Conservation (phyloP, 75 land plant species). For the Ceratopteris richardii region DNA sequence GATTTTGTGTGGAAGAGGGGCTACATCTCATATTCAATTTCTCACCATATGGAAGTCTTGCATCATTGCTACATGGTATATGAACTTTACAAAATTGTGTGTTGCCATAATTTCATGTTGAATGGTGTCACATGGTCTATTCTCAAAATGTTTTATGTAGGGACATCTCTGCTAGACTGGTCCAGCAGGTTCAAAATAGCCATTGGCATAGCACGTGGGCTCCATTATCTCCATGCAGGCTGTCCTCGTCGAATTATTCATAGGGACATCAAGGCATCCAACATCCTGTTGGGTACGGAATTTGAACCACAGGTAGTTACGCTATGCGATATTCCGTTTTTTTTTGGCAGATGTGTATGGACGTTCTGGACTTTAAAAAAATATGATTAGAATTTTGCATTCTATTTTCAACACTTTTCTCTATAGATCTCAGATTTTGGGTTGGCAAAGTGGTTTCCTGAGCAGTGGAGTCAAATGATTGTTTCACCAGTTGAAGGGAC, state of each 20-base stretch:
- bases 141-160: constrained; percentile 4
- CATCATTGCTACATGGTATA: constrained; percentile 33
- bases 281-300: constrained; percentile 62
- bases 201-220: constrained; percentile 77
- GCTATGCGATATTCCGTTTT: not conserved
- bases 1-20: constrained; percentile 37
- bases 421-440: constrained; percentile 88
- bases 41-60: constrained; percentile 34
- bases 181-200: constrained; percentile 67
- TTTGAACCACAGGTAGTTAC: constrained; percentile 79
- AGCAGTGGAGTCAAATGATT: constrained; percentile 61
- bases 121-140: not conserved
- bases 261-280: constrained; percentile 91
- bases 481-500: constrained; percentile 73
- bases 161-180: constrained; percentile 52
- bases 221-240: constrained; percentile 76
- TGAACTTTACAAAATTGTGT: not conserved
- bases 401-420: not conserved
- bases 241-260: constrained; percentile 93
- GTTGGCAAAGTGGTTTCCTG: constrained; percentile 84
- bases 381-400: too few relatives aligned
- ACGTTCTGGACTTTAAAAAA: not conserved
- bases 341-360: not conserved
- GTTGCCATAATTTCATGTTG: not conserved
- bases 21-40: constrained; percentile 34